Evolutionary conservation across 495 filamentous ascomycete genomes (phyloP), one percentile per base, ranked within the genome.

Genomic region (Lasiosphaeris hirsuta): DNA sequence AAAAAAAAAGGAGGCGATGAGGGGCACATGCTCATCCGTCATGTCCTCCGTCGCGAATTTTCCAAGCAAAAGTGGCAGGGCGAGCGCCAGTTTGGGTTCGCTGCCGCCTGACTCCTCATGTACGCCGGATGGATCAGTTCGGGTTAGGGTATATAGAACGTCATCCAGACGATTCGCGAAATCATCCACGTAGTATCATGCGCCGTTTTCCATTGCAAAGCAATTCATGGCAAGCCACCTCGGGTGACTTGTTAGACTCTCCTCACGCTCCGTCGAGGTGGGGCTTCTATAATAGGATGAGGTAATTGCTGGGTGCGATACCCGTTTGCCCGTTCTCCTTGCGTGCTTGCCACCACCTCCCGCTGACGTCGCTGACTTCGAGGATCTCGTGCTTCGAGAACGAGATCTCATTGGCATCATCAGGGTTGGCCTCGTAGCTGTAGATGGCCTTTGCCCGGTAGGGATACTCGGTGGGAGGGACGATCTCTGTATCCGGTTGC

Each of bases 391-490:
- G 90, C 74, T 97, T 97, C 45, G 84, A 80, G 80, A 98, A 98
- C 61, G 89, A 92, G 59, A 98, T 97, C 72, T 98, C 94, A 71
- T 98, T 97, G 44, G 91, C 91, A 65, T 98, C 72, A 63, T 97
- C 92, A 2, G 94, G 94, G 69, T 97, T 97, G 53, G 94, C 94
- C 67, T 97, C 93, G 74, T 98, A 98, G 60, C 87, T 92, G 77
- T 97, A 98, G 68, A 98, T 98, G 41, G 94, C 94, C 81, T 97
- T 97, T 7, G 94, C 94, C 23, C 88, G 86, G 70, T 97, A 97
- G 8, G 93, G 94, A 74, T 98, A 98, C 65, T 97, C 95, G 42
- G 90, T 93, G 1, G 91, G 89, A 33, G 84, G 84, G 1, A 85
- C 81, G 10, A 95, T 85, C 69, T 94, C 90, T 41, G 78, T 74